Evolutionary conservation across 768 basidiomycete species (phyloP), one percentile per base, ranked within the genome.

Genomic region (Russula lepida): DNA sequence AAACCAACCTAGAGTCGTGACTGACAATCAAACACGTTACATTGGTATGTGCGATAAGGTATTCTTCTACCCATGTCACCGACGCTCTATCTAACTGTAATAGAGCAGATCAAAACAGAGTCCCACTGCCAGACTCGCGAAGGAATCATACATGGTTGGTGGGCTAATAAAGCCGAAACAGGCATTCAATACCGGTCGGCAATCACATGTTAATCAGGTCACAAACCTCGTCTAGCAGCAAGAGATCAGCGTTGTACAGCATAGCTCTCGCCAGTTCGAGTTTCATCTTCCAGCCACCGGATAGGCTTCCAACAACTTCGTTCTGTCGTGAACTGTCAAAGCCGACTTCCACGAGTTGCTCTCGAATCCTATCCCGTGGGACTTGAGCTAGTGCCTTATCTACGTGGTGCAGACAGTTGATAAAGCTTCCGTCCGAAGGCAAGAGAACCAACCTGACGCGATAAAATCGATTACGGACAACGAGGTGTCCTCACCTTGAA

Each of bases 251-350:
- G 68, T 95, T 93, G 77, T 95, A 95, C 54, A 98, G 77, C 93
- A 98, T 98, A 13, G 95, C 95, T 66, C 95, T 79, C 8, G 92
- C 93, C 43, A 98, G 81, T 72, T 98, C 95, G 56, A 98, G 82
- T 74, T 97, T 97, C 95, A 98, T 98, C 78, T 98, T 98, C 95
- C 95, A 98, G 46, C 95, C 95, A 69, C 95, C 95, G 15, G 94
- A 97, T 63, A 98, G 78, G 44, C 90, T 87, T 51, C 89, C 92
- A 62, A 98, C 94, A 54, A 82, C 76, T 68, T 95, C 90, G 43
- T 81, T 75, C 75, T 98, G 95, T 60, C 91, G 81, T 50, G 77
- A 80, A 67, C 89, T 90, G 69, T 93, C 88, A 71, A 98, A 98
- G 54, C 95, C 95, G 55, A 98, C 94, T 68, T 89, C 92, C 12